Evolutionary conservation across 1,284 basidiomycete genomes (phyloP).

Genomic region (Polyporus tsugae): DNA sequence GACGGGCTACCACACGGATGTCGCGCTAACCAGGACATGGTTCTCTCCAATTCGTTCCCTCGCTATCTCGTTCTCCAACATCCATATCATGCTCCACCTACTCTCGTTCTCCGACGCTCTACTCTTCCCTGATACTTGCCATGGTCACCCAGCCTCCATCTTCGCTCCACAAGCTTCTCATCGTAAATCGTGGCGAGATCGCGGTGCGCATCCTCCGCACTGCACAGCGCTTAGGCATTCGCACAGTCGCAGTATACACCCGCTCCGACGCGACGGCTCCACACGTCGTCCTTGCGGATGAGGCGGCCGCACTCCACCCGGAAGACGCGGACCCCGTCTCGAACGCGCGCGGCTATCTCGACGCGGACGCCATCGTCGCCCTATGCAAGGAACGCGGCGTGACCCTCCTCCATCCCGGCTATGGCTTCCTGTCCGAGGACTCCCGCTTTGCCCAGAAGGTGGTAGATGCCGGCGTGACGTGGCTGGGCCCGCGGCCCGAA

Average conservation of each 20-base stretch:
- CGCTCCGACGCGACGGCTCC: conserved; percentile 60
- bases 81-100: neutral
- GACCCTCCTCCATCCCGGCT: conserved; percentile 72
- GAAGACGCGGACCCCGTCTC: conserved; percentile 30
- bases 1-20: neutral
- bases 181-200: conserved; percentile 62
- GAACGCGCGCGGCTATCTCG: conserved; percentile 51
- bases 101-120: neutral
- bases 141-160: neutral
- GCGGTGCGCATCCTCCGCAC: conserved; percentile 66
- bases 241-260: conserved; percentile 63
- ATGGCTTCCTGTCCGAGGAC: conserved; percentile 76
- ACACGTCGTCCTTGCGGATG: conserved; percentile 61
- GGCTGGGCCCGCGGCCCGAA: conserved; percentile 65
- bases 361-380: conserved; percentile 50
- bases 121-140: neutral
- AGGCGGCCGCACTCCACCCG: conserved; percentile 50
- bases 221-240: conserved; percentile 55
- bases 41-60: neutral
- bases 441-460: conserved; percentile 62
- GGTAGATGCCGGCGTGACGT: conserved; percentile 57
- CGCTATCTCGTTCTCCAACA: neutral
- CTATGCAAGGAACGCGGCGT: conserved; percentile 53
- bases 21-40: neutral
- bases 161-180: conserved; percentile 47